These are phyloP conservation scores for Linnemannia exigua DNA, from an alignment of 192 early-diverging fungal genomes.

Conservation along the genomic window DNA sequence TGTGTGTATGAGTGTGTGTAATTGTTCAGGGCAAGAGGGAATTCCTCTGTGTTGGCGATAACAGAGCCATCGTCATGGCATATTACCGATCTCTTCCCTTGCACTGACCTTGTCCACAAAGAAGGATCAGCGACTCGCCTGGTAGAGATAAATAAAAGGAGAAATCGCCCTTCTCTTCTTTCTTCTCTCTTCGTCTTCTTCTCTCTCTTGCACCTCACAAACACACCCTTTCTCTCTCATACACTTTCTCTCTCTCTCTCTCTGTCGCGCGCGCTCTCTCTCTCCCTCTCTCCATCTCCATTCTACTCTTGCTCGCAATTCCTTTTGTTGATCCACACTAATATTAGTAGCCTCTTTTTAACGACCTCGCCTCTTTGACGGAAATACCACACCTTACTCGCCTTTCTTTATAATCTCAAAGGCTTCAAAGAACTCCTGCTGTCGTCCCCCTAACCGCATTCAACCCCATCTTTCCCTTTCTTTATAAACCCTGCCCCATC, in stretches of 20 bases:
- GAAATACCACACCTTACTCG: constrained; percentile 11
- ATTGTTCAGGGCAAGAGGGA: neutral
- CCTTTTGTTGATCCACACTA: neutral
- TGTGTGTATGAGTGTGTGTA: neutral
- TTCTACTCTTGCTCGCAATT: neutral
- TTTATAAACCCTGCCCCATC: neutral
- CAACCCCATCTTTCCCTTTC: neutral
- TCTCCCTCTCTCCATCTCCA: neutral
- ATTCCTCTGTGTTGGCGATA: neutral
- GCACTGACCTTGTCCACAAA: neutral
- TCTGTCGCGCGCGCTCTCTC: neutral
- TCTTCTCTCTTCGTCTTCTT: neutral
- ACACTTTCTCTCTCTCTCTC: constrained; percentile 1
- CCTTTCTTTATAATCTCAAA: neutral
- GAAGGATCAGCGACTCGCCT: neutral
- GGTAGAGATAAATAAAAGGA: neutral
- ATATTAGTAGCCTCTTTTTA: neutral
- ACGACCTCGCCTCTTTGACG: neutral
- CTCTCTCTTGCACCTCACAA: neutral
- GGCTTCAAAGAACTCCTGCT: neutral
- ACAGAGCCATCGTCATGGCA: neutral
- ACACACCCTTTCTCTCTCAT: neutral
- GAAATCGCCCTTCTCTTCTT: neutral
- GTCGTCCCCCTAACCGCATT: neutral
- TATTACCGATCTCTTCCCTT: too few relatives aligned